Evolutionary conservation across 768 basidiomycete species (phyloP).

Genomic region (Hemileccinum impolitum): DNA sequence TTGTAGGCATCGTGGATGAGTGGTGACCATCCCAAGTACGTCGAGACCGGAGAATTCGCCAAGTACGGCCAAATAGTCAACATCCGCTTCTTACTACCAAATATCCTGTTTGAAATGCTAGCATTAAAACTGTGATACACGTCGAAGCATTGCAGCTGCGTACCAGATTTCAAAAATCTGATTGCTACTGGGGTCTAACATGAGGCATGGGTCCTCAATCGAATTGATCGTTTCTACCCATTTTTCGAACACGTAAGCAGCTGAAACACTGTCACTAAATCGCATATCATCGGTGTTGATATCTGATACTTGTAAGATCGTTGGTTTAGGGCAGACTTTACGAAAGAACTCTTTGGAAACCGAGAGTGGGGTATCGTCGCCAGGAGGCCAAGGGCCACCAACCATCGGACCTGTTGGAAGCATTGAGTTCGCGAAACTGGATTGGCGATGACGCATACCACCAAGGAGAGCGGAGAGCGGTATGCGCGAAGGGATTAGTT

Average conservation of each 20-base stretch:
- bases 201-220: slow-evolving; percentile 39
- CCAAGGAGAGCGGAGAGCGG: slow-evolving; percentile 40
- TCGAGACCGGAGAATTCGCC: slow-evolving; percentile 32
- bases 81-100: slow-evolving; percentile 31
- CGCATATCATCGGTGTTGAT: slow-evolving; percentile 30
- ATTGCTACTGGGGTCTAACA: slow-evolving; percentile 24
- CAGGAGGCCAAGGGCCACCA: slow-evolving; percentile 36
- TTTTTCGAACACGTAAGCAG: slow-evolving; percentile 30
- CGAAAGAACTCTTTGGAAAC: slow-evolving; percentile 38
- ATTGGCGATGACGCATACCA: slow-evolving; percentile 23
- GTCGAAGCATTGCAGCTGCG: slow-evolving; percentile 3
- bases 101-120: slow-evolving; percentile 26
- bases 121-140: not conserved
- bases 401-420: slow-evolving; percentile 38
- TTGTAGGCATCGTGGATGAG: slow-evolving; percentile 32
- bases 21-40: slow-evolving; percentile 38
- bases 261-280: slow-evolving; percentile 24
- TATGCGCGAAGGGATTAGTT: slow-evolving; percentile 37
- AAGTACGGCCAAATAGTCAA: slow-evolving; percentile 35
- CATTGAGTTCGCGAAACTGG: not conserved
- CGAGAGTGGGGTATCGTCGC: slow-evolving; percentile 32
- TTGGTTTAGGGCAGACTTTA: slow-evolving; percentile 39
- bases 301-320: slow-evolving; percentile 28
- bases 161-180: slow-evolving; percentile 39
- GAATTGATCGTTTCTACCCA: slow-evolving; percentile 37